These are phyloP conservation scores for Auricularia cornea DNA, from an alignment of 768 basidiomycete genomes.

Conservation along the genomic window DNA sequence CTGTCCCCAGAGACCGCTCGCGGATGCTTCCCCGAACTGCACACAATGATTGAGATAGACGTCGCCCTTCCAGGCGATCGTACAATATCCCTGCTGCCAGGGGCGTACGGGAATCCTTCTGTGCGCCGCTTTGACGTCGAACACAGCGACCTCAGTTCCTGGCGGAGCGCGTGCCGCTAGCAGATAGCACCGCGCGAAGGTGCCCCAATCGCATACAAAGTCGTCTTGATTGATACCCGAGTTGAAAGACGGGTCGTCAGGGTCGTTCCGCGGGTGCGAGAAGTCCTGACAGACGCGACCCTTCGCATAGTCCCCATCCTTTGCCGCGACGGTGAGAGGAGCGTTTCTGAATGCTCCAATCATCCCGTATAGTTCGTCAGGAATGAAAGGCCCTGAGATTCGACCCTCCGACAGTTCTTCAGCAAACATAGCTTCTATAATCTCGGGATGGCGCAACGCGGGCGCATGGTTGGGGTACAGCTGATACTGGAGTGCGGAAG, in stretches of 20 bases:
- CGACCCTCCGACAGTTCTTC: not conserved
- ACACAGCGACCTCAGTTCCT: conserved; percentile 27
- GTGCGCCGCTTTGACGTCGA: too few species aligned
- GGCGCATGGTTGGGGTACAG: not conserved
- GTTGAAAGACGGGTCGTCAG: conserved; percentile 22
- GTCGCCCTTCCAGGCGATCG: conserved; percentile 15
- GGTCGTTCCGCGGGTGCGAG: conserved; percentile 21
- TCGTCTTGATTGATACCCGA: conserved; percentile 20
- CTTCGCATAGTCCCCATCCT: not conserved
- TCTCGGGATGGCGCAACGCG: not conserved
- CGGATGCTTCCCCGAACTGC: conserved; percentile 22
- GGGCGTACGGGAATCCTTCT: conserved; percentile 26
- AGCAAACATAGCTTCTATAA: not conserved
- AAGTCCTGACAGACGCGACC: conserved; percentile 22
- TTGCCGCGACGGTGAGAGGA: conserved; percentile 21
- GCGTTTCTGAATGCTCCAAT: conserved; percentile 23
- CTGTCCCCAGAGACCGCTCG: conserved; percentile 24
- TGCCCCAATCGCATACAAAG: conserved; percentile 31
- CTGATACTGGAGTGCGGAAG: not conserved
- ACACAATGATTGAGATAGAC: conserved; percentile 27
- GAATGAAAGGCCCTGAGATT: conserved; percentile 1
- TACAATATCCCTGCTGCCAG: conserved; percentile 15
- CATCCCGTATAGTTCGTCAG: conserved; percentile 15
- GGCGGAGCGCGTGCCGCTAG: conserved; percentile 24
- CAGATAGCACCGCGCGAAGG: conserved; percentile 21